Percentiles rank a stretch among this genome's conserved stretches.
Conservation (phyloP, 345 rosid species). For the Salix brachista region DNA sequence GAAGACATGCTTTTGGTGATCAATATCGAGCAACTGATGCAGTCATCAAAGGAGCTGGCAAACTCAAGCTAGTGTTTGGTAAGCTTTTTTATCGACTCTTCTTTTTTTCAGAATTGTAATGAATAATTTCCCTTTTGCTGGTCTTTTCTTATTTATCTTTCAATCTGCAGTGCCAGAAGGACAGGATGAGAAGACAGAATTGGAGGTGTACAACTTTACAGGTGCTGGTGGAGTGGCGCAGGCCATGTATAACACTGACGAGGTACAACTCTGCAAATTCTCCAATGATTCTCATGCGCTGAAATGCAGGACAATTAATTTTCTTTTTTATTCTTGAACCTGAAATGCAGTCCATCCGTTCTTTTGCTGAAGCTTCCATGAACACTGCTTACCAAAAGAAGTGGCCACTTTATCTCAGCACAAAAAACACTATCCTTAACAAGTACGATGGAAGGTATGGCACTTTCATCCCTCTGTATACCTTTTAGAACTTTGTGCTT, state of each 20-base stretch:
- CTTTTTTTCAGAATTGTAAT: neutral
- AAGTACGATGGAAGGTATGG: constrained; percentile 96
- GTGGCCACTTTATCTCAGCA: constrained; percentile 99
- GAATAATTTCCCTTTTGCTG: neutral
- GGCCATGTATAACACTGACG: constrained; percentile 98
- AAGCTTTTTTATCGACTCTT: constrained; percentile 3
- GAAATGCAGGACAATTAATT: constrained; percentile 8
- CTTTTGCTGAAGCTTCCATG: constrained; percentile 97
- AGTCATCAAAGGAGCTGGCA: constrained; percentile 87
- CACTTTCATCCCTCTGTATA: neutral
- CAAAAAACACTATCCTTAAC: constrained; percentile 96
- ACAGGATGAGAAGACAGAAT: constrained; percentile 59
- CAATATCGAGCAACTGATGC: constrained; percentile 92
- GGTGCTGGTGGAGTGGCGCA: constrained; percentile 92
- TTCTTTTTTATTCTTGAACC: constrained; percentile 1
- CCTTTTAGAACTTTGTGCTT: neutral
- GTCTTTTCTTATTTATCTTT: neutral
- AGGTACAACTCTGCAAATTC: constrained; percentile 40
- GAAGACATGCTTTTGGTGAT: constrained; percentile 99
- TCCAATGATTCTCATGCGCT: neutral
- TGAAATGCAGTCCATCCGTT: constrained; percentile 64
- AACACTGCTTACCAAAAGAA: constrained; percentile 81
- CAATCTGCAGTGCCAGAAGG: constrained; percentile 69
- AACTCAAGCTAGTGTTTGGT: constrained; percentile 88
- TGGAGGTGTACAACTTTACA: constrained; percentile 76